Base-by-base conservation (phyloP, 2,329 filamentous ascomycete genomes). In the Alternaria incomplexa region DNA sequence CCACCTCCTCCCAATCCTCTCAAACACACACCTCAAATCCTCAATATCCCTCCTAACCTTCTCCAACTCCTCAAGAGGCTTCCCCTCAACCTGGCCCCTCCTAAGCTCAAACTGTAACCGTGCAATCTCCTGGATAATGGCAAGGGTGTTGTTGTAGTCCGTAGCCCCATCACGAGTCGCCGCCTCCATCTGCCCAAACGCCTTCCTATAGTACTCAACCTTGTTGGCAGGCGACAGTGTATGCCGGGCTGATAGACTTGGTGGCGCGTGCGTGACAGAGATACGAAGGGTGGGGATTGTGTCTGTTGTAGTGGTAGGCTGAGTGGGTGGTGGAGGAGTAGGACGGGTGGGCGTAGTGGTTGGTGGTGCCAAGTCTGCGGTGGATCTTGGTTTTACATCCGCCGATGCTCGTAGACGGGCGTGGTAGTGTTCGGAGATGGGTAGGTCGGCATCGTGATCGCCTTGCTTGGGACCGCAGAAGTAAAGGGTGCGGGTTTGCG, bases 401-500 rank as follows among this genome's bases (percentile, higher is more conserved):
- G 28, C 23, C 23, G 48, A 20, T 51, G 48, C 9, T 7, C 17
- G 48, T 22, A 22, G 30, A 22, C 32, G 51, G 4, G 51, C 51
- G 51, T 54, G 32, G 36, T 43, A 54, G 32, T 54, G 52, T 40
- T 52, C 28, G 13, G 48, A 40, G 15, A 46, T 30, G 25, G 53
- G 53, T 12, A 54, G 40, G 15, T 43, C 23, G 1, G 53, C 40
- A 48, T 58, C 45, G 30, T 51, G 30, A 30, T 58, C 56, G 17
- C 36, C 47, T 15, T 25, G 7, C 45, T 58, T 52, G 2, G 59
- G 54, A 7, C 59, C 47, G 40, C 59, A 62, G 48, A 58, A 62
- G 48, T 52, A 44, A 13, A 47, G 47, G 5, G 36, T 28, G 30
- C 53, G 46, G 17, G 30, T 54, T 48, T 61, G 53, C 17, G 32